Base-by-base conservation (phyloP, 805 yeast genomes). In the Ogataea populi-albae region DNA sequence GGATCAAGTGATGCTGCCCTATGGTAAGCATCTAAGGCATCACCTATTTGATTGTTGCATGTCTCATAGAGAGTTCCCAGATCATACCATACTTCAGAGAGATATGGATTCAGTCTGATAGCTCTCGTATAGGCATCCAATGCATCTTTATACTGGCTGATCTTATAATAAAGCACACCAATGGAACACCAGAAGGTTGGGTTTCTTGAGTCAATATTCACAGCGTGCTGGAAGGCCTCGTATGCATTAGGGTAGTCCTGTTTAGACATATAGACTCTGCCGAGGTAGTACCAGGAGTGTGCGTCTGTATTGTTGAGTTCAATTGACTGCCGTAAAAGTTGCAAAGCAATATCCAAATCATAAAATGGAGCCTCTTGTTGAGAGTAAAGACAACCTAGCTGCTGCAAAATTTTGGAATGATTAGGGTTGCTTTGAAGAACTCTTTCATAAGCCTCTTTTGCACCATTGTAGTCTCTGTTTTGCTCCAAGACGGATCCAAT, bases 201-300 rank as follows among this genome's bases (percentile, higher is more conserved):
- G 61, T 93, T 93, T 59, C 97, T 76, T 24, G 95, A 83, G 62
- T 93, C 98, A 45, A 96, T 76, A 61, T 93, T 93, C 40, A 93
- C 98, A 9, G 98, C 98, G 60, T 89, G 97, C 66, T 93, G 98
- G 75, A 91, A 93, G 0, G 97, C 94, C 57, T 93, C 98, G 63
- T 91, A 93, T 2, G 98, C 98, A 32, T 93, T 88, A 41, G 93
- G 83, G 66, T 88, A 93, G 61, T 91, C 96, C 47, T 86, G 88
- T 54, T 91, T 78, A 25, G 95, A 82, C 98, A 93, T 91, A 67
- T 91, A 95, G 45, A 94, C 95, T 48, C 98, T 78, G 32, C 98
- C 98, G 32, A 93, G 64, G 59, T 93, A 86, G 64, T 93, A 93
- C 98, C 98, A 93, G 20, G 95, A 81, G 54, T 93, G 95, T 4